Base-by-base conservation (phyloP, 2,329 filamentous ascomycete species). In the Dothiorella sarmentorum region DNA sequence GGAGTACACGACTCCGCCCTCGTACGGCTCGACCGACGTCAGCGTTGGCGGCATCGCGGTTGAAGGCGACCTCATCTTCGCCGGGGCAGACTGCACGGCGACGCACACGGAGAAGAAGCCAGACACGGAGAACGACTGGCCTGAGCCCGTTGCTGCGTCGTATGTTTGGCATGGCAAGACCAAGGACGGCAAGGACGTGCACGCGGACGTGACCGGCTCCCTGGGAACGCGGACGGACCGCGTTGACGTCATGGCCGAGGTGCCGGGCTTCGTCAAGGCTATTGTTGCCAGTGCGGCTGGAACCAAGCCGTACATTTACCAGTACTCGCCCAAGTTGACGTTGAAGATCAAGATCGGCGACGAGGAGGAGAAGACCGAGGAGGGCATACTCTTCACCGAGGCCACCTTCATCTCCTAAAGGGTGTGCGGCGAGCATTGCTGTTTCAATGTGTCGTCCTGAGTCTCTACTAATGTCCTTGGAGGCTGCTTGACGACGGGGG, bases 251-350 rank as follows among this genome's bases (percentile, higher is more conserved):
- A 95, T 99, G 91, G 91, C 89, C 22, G 92, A 99, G 75, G 89
- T 99, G 33, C 94, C 94, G 3, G 90, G 88, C 27, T 96, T 99
- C 68, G 87, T 99, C 73, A 99, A 99, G 84, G 86, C 86, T 66
- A 91, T 99, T 70, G 91, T 96, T 24, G 90, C 90, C 42, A 87
- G 84, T 63, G 90, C 93, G 11, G 91, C 88, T 3, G 94, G 94
- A 62, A 96, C 94, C 26, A 94, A 91, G 79, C 94, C 94, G 4
- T 99, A 97, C 74, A 97, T 99, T 67, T 99, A 97, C 77, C 94
- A 96, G 88, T 97, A 87, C 75, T 81, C 81, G 17, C 88, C 89
- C 60, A 84, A 84, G 68, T 81, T 90, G 59, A 84, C 83, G 15
- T 77, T 99, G 65, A 93, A 94, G 80, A 69, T 99, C 66, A 94